Conservation (phyloP, 352 stramenopile genomes). For the Halophytophthora polymorphica region DNA sequence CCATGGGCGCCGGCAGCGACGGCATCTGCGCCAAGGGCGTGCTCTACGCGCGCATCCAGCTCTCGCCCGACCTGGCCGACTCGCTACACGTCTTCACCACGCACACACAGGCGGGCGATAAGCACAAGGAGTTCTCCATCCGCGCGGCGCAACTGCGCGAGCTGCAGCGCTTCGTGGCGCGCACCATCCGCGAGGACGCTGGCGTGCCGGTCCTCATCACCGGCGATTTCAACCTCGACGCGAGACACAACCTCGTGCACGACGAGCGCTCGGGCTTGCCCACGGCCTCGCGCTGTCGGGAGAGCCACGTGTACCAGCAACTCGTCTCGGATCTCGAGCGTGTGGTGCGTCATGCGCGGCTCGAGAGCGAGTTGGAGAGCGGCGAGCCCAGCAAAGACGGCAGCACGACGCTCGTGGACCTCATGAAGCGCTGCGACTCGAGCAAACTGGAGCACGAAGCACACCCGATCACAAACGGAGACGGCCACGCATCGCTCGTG, state of each 20-base stretch:
- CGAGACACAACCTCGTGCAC: conserved; percentile 66
- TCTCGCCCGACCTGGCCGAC: conserved; percentile 62
- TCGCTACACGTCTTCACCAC: conserved; percentile 83
- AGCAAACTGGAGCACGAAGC: conserved; percentile 44
- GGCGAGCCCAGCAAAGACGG: conserved; percentile 10
- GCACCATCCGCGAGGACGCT: conserved; percentile 45
- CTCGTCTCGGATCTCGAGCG: conserved; percentile 46
- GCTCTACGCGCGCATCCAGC: conserved; percentile 72
- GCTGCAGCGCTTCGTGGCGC: conserved; percentile 56
- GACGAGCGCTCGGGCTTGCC: conserved; percentile 17
- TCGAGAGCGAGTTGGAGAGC: conserved; percentile 16
- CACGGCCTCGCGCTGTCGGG: conserved; percentile 34
- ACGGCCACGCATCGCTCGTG: conserved; percentile 64
- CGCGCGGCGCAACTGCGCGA: conserved; percentile 58
- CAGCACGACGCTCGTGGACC: conserved; percentile 40
- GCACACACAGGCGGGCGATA: conserved; percentile 76
- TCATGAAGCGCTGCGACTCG: conserved; percentile 66
- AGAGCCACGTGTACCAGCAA: conserved; percentile 65
- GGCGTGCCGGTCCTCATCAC: conserved; percentile 63
- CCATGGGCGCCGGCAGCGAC: conserved; percentile 58
- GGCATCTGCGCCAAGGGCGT: conserved; percentile 75
- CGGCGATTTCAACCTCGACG: conserved; percentile 81
- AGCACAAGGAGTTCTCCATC: conserved; percentile 42
- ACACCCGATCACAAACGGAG: conserved; percentile 79
- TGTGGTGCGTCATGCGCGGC: conserved; percentile 30